Base-by-base conservation (phyloP, 495 filamentous ascomycete species). In the Thermothielavioides terrestris region DNA sequence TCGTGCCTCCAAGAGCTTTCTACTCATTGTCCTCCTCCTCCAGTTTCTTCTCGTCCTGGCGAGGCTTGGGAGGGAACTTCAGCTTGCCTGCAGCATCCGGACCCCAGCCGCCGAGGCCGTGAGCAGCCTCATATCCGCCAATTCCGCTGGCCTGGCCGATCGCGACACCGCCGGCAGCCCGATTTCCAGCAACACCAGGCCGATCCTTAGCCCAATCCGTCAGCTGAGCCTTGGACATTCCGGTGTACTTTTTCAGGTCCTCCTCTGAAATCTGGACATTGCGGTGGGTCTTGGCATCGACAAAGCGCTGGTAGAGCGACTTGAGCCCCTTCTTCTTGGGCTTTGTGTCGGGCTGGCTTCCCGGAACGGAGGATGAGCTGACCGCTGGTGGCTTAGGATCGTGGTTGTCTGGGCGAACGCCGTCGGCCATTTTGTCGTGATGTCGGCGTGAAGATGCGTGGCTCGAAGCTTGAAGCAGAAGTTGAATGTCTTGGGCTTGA, bases 181-280 rank as follows among this genome's bases (percentile, higher is more conserved):
- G 56, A 44, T 62, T 62, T 5, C 40, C 47, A 0, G 28, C 56
- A 11, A 62, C 59, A 7, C 53, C 59, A 15, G 59, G 56, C n/a
- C 36, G 26, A 4, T 46, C 43, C 31, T 57, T 56, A 20, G 45
- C 48, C 59, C 59, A 62, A 15, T 53, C 53, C 4, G 42, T 25
- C 18, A 62, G 41, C 44, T 59, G 21, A 7, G 47, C 53, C 21
- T 49, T 49, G 31, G 59, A 54, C 53, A 51, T 62, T 49, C 59
- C 59, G 26, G 59, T 62, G 50, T 56, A 59, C 31, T 62, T 59
- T 15, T 49, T 20, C 45, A 62, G 17, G 18, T 62, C 59, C 15
- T 52, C 56, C 31, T 62, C 56, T 0, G 46, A 52, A 42, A 54
- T 49, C 12, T 42, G 25, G 23, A 38, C 41, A 36, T 49, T 49